A percentile compares a stretch with the other conserved stretches of the same genome.
These are phyloP conservation scores for Mycena rebaudengoi DNA, from an alignment of 768 basidiomycete species.

Conservation along the genomic window DNA sequence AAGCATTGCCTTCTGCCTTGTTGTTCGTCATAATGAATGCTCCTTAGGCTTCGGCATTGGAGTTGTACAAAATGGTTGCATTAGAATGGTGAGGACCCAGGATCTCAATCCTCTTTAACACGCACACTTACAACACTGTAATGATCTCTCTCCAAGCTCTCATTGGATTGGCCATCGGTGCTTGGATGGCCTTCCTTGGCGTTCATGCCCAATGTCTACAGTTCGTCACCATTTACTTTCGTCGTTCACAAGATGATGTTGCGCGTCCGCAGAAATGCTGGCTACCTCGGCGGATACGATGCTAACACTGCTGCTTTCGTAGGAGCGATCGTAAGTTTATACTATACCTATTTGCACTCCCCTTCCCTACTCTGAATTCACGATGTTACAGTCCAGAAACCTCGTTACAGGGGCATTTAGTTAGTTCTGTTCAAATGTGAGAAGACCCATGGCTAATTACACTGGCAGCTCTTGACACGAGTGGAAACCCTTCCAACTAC, in stretches of 20 bases:
- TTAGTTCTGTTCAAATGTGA: not conserved
- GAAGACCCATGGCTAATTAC: not conserved
- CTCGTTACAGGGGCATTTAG: not conserved
- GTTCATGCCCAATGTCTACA: constrained; percentile 1
- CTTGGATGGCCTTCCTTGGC: not conserved
- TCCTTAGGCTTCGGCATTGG: not conserved
- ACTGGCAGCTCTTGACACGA: not conserved
- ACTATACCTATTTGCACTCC: not conserved
- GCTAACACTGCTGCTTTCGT: not conserved
- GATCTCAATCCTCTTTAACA: not conserved
- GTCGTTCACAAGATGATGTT: not conserved
- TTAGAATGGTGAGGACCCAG: constrained; percentile 2
- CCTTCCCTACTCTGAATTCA: not conserved
- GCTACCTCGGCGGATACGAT: constrained; percentile 3
- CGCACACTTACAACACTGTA: not conserved
- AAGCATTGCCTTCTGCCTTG: not conserved
- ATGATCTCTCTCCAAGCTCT: not conserved
- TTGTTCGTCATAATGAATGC: not conserved
- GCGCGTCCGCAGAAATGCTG: not conserved
- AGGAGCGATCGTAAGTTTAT: constrained; percentile 1
- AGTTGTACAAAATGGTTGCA: not conserved
- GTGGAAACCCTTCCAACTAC: constrained; percentile 2
- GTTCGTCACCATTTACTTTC: not conserved
- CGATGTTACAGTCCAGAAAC: not conserved
- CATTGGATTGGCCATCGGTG: not conserved